Evolutionary conservation across 805 yeast species (phyloP).

Genomic region (Aciculoconidium aculeatum): DNA sequence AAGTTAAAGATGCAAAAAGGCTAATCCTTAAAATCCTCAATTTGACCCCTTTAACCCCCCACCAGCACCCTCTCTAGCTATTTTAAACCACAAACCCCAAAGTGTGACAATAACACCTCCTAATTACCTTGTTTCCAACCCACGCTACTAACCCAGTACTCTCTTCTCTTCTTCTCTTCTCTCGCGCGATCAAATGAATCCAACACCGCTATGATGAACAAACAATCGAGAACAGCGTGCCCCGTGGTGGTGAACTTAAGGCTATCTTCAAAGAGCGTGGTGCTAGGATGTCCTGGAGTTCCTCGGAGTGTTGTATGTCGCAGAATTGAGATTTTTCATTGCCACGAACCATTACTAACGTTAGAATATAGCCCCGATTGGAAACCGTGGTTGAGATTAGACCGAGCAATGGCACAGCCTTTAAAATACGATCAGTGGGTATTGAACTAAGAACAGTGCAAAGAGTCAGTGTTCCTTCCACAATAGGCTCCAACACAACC

Average conservation of each 20-base stretch:
- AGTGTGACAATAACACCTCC: conserved; percentile 7
- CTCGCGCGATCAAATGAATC: no score
- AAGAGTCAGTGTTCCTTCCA: conserved; percentile 36
- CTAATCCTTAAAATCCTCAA: no score
- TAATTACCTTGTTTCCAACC: no score
- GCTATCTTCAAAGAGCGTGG: conserved; percentile 47
- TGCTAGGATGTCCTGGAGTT: conserved; percentile 66
- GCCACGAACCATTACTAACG: conserved; percentile 9
- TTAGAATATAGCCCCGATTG: conserved; percentile 46
- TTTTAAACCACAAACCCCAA: no score
- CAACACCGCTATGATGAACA: no score
- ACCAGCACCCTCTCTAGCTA: no score
- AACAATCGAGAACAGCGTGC: conserved; percentile 5
- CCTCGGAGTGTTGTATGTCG: conserved; percentile 41
- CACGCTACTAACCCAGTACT: no score
- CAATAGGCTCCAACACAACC: conserved; percentile 31
- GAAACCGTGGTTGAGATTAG: conserved; percentile 53
- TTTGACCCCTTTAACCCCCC: no score
- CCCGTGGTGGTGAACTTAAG: conserved; percentile 36
- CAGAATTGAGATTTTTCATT: neutral
- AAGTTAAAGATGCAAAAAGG: no score
- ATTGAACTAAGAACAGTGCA: conserved; percentile 47
- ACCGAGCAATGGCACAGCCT: conserved; percentile 43
- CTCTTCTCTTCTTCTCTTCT: no score
- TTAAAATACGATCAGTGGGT: conserved; percentile 43